These are phyloP conservation scores for Erodium maritimum DNA, from an alignment of 345 rosid genomes.

Conservation along the genomic window DNA sequence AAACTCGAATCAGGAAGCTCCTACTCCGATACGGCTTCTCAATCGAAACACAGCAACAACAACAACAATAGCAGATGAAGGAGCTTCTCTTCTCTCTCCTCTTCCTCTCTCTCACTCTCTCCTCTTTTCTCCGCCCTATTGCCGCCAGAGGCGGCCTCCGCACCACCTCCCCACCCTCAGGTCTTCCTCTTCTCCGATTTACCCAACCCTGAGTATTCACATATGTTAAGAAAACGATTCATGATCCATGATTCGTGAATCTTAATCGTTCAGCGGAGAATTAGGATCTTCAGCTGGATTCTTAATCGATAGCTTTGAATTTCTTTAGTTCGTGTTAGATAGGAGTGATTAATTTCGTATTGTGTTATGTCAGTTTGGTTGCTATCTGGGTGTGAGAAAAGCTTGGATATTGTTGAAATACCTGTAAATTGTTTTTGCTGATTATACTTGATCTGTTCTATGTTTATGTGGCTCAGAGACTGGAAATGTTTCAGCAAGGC, in stretches of 20 bases:
- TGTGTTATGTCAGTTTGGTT: no score
- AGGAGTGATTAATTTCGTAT: no score
- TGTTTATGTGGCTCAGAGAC: constrained; percentile 20
- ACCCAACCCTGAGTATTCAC: not conserved
- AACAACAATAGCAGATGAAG: constrained; percentile 1
- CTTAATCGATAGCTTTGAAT: no score
- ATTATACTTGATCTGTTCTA: not conserved
- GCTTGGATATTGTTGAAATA: not conserved
- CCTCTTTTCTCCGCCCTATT: constrained; percentile 13
- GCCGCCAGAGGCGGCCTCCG: constrained; percentile 35
- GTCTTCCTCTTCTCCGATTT: constrained; percentile 10
- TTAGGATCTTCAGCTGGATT: no score
- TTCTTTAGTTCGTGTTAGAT: no score
- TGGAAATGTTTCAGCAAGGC: constrained; percentile 24
- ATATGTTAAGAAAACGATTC: no score
- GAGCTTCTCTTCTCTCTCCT: constrained; percentile 6
- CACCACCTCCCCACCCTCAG: constrained; percentile 21
- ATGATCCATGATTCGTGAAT: no score
- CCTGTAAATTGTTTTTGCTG: not conserved
- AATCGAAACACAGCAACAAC: no score
- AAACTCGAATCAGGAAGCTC: no score
- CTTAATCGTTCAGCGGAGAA: no score
- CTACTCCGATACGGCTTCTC: no score
- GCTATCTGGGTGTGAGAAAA: no score
- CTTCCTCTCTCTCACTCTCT: constrained; percentile 13